Base-by-base conservation (phyloP, 352 stramenopile genomes). In the Pythium utonaiense region DNA sequence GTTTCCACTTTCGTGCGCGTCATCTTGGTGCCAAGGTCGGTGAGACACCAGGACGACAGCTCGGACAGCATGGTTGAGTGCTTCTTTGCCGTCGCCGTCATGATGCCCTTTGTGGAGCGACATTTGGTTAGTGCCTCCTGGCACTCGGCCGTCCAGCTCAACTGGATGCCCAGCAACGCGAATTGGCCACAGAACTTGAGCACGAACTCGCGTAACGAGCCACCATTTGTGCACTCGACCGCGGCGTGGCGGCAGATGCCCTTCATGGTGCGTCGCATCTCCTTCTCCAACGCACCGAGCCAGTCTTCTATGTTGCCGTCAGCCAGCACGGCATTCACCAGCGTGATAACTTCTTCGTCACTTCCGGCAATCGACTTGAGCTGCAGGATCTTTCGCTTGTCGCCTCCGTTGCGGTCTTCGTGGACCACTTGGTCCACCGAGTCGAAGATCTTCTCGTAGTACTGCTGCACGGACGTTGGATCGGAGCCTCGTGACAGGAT, bases 371-470 rank as follows among this genome's bases (percentile, higher is more conserved):
- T 76, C 3, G 69, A 88, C 63, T 94, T 94, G 50, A 96, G 69
- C 61, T 86, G 63, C 38, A 91, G 33, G 34, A 96, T 95, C 42
- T 77, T 80, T 17, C 78, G 71, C 50, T 80, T 83, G 48, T 86
- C 69, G 6, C 28, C 64, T 10, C 33, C 60, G 1, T 55, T 30
- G 21, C 60, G 60, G 31, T 58, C 70, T 53, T 99, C 96, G 66
- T 99, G 96, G 50, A 97, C 95, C 2, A 99, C 97, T 42, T 96
- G 97, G 50, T 98, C 94, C 44, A 99, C 95, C n/a, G 95, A 97
- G 73, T 99, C 97, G 69, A 99, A 99, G 12, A 99, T 92, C 69
- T 98, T 99, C 63, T 99, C 96, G 70, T 99, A 99, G 78, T 99
- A 97, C 36, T 98, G 89, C 64, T 99, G 98, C 91, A 99, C 98